A percentile compares a stretch with the other conserved stretches of the same genome.
These are phyloP conservation scores for Telfairia occidentalis DNA, from an alignment of 331 rosid genomes.

Conservation along the genomic window DNA sequence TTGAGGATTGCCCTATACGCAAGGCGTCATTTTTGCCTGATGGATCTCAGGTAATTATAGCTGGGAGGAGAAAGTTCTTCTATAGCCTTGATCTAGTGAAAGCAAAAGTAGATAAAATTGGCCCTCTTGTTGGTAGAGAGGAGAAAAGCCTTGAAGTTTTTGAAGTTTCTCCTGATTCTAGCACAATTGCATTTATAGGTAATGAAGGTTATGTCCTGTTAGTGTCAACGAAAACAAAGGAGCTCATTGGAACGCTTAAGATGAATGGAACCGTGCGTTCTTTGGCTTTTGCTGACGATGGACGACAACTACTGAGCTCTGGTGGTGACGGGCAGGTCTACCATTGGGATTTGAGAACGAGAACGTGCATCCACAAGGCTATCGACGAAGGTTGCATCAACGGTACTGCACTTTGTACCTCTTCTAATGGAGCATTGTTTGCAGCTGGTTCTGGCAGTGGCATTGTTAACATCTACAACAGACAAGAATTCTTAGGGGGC, in stretches of 20 bases:
- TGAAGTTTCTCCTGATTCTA: constrained; percentile 71
- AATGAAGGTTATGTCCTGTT: constrained; percentile 75
- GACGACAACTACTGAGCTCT: constrained; percentile 48
- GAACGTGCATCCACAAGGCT: constrained; percentile 67
- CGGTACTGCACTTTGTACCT: constrained; percentile 55
- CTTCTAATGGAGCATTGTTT: constrained; percentile 46
- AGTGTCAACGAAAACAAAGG: constrained; percentile 64
- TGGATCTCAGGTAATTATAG: constrained; percentile 58
- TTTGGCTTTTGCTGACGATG: constrained; percentile 58
- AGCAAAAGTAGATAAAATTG: constrained; percentile 55
- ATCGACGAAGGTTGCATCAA: constrained; percentile 76
- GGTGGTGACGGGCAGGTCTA: constrained; percentile 81
- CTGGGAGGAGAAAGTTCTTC: constrained; percentile 59
- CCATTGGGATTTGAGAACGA: constrained; percentile 78
- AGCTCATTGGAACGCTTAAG: constrained; percentile 57
- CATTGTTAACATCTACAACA: constrained; percentile 63
- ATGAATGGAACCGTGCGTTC: constrained; percentile 76
- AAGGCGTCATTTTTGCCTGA: constrained; percentile 59
- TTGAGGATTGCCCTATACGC: constrained; percentile 53
- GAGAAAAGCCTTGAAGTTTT: constrained; percentile 74
- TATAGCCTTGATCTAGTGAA: constrained; percentile 57
- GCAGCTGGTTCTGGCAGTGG: constrained; percentile 90
- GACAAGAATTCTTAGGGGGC: constrained; percentile 38
- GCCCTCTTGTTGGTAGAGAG: constrained; percentile 63
- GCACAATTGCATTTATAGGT: constrained; percentile 54